phyloP scores from a whole-genome alignment of 148 eudicot species.

The Mesembryanthemum crystallinum region DNA sequence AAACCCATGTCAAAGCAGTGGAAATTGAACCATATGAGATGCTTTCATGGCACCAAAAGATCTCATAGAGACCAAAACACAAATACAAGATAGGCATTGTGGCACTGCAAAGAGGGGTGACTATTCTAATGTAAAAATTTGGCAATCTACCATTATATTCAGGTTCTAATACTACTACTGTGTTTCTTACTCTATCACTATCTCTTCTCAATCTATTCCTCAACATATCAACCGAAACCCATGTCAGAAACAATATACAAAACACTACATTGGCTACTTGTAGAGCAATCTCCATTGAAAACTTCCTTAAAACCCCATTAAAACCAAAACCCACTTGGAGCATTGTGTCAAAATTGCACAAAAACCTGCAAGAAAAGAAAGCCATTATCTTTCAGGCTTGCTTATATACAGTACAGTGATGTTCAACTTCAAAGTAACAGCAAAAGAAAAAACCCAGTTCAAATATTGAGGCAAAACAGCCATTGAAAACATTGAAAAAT shows the following conservation, averaged over 20 bases:
- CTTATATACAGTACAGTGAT: neutral
- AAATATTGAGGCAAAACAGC: neutral
- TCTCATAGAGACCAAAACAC: slow-evolving; percentile 46
- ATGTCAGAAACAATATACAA: slow-evolving; percentile 43
- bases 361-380: slow-evolving; percentile 28
- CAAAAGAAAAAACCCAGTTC: neutral
- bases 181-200: slow-evolving; percentile 7
- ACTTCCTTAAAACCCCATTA: slow-evolving; percentile 26
- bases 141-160: slow-evolving; percentile 16
- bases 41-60: slow-evolving; percentile 30
- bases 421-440: slow-evolving; percentile 6
- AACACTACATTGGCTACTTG: slow-evolving; percentile 50
- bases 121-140: slow-evolving; percentile 27
- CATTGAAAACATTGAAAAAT: neutral
- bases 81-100: slow-evolving; percentile 37
- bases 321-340: neutral
- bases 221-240: slow-evolving; percentile 53
- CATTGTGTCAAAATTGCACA: neutral
- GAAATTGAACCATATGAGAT: slow-evolving; percentile 29
- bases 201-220: slow-evolving; percentile 25
- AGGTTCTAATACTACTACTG: slow-evolving; percentile 1
- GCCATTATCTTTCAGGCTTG: neutral
- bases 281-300: slow-evolving; percentile 41
- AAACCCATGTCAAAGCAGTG: slow-evolving; percentile 53
- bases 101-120: slow-evolving; percentile 40